Evolutionary conservation across 2,329 filamentous ascomycete genomes (phyloP).

Genomic region (Scedosporium aurantiacum): DNA sequence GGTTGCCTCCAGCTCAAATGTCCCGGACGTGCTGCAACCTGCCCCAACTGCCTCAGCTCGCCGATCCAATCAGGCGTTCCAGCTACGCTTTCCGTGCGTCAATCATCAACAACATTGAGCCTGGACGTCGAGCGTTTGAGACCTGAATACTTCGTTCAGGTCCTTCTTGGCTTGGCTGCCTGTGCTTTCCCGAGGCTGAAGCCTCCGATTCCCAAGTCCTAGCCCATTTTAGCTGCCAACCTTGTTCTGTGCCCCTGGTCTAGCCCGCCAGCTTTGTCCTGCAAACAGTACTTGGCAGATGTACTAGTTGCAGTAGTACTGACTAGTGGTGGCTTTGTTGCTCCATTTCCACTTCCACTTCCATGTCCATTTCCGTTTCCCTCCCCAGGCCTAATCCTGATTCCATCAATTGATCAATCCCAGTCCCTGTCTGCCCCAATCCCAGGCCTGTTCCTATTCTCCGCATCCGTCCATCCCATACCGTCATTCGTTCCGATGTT

Average conservation of each 20-base stretch:
- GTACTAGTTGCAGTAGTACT: too few relatives aligned
- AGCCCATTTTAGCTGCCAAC: not conserved
- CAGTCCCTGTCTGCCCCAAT: too few relatives aligned
- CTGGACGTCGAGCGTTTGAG: too few relatives aligned
- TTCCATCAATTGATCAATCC: too few relatives aligned
- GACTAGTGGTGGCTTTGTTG: not conserved
- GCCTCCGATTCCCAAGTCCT: not conserved
- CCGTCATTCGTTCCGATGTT: not conserved
- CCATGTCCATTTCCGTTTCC: too few relatives aligned
- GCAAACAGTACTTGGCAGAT: too few relatives aligned
- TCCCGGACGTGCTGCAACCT: not conserved
- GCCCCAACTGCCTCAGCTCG: not conserved
- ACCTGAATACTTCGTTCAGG: not conserved
- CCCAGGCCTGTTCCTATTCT: too few relatives aligned
- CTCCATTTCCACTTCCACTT: not conserved
- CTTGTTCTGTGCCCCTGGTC: not conserved
- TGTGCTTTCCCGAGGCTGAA: not conserved
- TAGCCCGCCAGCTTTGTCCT: too few relatives aligned
- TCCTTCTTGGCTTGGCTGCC: not conserved
- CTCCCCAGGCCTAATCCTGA: too few relatives aligned
- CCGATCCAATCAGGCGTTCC: not conserved
- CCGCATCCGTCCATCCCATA: not conserved
- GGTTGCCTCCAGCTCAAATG: not conserved
- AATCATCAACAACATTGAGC: not conserved
- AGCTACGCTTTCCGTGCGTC: not conserved